These are phyloP conservation scores for Linnemannia elongata DNA, from an alignment of 192 early-diverging fungal genomes.

Conservation along the genomic window DNA sequence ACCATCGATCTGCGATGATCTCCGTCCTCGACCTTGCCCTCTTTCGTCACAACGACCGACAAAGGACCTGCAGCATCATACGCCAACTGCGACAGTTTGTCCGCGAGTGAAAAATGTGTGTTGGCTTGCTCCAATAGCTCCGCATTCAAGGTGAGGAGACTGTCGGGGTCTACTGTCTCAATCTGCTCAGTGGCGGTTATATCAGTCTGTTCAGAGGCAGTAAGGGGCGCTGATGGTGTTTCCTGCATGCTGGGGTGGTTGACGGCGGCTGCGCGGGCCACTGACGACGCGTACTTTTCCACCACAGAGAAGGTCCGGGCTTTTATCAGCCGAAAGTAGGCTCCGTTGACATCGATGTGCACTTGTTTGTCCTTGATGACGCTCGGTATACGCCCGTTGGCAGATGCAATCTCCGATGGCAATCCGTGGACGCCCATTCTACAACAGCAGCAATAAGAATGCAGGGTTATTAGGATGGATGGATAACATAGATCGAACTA, in stretches of 20 bases:
- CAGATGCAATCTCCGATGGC: neutral
- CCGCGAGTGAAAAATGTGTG: slow-evolving; percentile 1
- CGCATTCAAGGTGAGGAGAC: neutral
- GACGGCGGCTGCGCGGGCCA: neutral
- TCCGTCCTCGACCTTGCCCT: neutral
- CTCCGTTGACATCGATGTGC: slow-evolving; percentile 1
- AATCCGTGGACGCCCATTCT: neutral
- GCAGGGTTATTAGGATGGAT: neutral
- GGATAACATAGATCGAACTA: neutral
- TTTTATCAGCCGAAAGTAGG: neutral
- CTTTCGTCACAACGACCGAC: neutral
- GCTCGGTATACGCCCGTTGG: neutral
- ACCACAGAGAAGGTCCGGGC: neutral
- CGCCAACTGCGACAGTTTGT: neutral
- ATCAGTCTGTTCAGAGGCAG: neutral
- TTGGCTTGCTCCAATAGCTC: neutral
- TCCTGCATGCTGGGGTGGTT: slow-evolving; percentile 4
- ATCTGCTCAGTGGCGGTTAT: neutral
- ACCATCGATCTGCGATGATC: neutral
- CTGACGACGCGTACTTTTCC: neutral
- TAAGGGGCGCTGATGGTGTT: neutral
- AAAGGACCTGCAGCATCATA: neutral
- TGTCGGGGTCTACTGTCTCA: neutral
- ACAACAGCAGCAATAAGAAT: slow-evolving; percentile 6
- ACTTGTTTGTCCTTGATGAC: neutral